Base-by-base conservation (phyloP, 352 stramenopile genomes). In the Pythium phragmitis region DNA sequence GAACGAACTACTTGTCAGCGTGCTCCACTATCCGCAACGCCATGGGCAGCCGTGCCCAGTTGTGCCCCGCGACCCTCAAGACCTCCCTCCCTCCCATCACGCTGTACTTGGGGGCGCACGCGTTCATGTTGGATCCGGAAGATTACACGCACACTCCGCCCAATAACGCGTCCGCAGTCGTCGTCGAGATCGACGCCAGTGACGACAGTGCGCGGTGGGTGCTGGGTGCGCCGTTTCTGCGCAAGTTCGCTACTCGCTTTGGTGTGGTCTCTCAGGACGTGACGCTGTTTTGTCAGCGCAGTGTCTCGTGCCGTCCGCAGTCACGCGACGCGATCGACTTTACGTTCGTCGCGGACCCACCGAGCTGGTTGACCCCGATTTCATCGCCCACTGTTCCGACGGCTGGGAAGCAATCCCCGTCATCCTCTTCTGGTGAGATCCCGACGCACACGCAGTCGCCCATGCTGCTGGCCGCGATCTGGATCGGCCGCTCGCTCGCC, bases 231-330 rank as follows among this genome's bases (percentile, higher is more conserved):
- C 46, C 57, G 13, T 65, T 65, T 34, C 37, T 65, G 17, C 58
- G 58, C 37, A 65, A 65, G 39, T 65, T 65, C 39, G 48, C 58
- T 0, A 14, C 39, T 3, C 41, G 23, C 49, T 65, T 65, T 37
- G 23, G 34, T 6, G 3, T n/a, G 7, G 21, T 49, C 7, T n/a
- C 45, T 3, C 17, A 48, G n/a, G 51, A 23, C 46, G 49, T 63
- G 21, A 23, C 39, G 19, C 5, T 63, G 3, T 63, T 50, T 34
- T 63, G 57, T 39, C 26, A 14, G 0, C 34, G 12, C 21, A 37
- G 47, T 23, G 51, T 23, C 6, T 41, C 45, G 21, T 63, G 57
- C 21, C 45, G 47, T 8, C 9, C 26, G 26, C 46, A 55, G 39
- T 49, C 52, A 37, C 23, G 19, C 12, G 57, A 11, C 2, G 12